Evolutionary conservation across 2,329 filamentous ascomycete genomes (phyloP).

Genomic region (Sarocladium oryzae): DNA sequence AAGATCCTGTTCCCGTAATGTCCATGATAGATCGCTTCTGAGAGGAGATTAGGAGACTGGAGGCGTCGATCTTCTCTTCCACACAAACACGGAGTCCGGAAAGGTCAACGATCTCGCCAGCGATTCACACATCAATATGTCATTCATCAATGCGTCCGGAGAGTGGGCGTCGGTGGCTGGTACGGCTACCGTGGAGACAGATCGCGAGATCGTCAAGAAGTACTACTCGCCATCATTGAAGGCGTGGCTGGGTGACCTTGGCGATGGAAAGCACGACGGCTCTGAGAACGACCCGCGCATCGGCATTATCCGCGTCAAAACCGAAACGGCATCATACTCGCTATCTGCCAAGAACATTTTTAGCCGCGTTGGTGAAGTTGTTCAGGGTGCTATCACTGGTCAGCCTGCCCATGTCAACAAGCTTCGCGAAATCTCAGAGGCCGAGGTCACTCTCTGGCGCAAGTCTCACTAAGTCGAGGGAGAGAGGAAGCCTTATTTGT

Average conservation of each 20-base stretch:
- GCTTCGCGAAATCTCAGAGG: conserved; percentile 63
- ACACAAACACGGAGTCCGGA: conserved; percentile 84
- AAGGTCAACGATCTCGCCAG: conserved; percentile 75
- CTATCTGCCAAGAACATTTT: conserved; percentile 56
- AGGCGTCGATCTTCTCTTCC: conserved; percentile 78
- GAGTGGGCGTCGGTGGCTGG: conserved; percentile 89
- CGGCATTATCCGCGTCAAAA: conserved; percentile 70
- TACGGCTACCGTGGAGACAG: conserved; percentile 60
- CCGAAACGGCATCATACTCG: conserved; percentile 66
- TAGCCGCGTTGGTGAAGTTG: conserved; percentile 61
- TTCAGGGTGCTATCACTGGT: conserved; percentile 68
- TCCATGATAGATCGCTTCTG: too few relatives aligned
- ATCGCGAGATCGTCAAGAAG: conserved; percentile 62
- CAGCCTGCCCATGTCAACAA: conserved; percentile 67
- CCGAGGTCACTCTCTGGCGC: conserved; percentile 57
- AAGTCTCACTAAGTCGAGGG: conserved; percentile 11
- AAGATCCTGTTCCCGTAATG: too few relatives aligned
- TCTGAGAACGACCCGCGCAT: conserved; percentile 76
- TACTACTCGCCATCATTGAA: conserved; percentile 70
- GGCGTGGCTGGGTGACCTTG: conserved; percentile 81
- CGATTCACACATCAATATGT: conserved; percentile 72
- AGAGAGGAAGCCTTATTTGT: too few relatives aligned
- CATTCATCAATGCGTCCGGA: conserved; percentile 68
- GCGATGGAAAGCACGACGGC: conserved; percentile 77
- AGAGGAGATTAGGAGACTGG: conserved; percentile 79